These are phyloP conservation scores for Amanita exitialis DNA, from an alignment of 768 basidiomycete species.

Conservation along the genomic window DNA sequence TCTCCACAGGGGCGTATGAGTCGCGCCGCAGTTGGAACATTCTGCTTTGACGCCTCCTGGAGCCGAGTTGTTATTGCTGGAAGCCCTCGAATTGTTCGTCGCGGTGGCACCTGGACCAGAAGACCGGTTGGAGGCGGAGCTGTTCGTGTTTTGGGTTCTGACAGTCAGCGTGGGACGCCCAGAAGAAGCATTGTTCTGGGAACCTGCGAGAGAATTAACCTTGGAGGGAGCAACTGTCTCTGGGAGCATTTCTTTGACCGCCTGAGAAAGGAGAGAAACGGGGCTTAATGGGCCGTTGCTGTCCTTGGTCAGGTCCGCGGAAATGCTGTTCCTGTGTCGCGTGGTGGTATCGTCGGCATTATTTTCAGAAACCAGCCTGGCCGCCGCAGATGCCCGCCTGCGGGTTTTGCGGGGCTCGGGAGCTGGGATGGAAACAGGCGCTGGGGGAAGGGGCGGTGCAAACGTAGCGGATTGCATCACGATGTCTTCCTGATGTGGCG, in stretches of 20 bases:
- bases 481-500: constrained; percentile 9
- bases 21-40: constrained; percentile 83
- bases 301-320: background rate
- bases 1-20: constrained; percentile 82
- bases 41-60: constrained; percentile 66
- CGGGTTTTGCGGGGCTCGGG: constrained; percentile 3
- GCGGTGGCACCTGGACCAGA: constrained; percentile 59
- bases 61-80: constrained; percentile 24
- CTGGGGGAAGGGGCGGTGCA: background rate
- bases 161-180: constrained; percentile 53
- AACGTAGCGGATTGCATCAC: constrained; percentile 10
- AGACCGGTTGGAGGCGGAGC: constrained; percentile 31
- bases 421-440: background rate
- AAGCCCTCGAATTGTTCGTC: constrained; percentile 33
- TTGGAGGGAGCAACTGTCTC: constrained; percentile 52
- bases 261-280: constrained; percentile 27
- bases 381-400: constrained; percentile 5
- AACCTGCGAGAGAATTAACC: constrained; percentile 35
- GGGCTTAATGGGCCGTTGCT: constrained; percentile 7
- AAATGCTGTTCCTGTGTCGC: background rate
- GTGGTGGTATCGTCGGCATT: constrained; percentile 19
- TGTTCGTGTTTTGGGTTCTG: constrained; percentile 36
- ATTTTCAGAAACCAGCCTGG: constrained; percentile 22
- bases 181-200: constrained; percentile 31
- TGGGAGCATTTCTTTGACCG: constrained; percentile 31